Percentiles rank a stretch among this genome's conserved stretches.
Evolutionary conservation across 2,329 filamentous ascomycete genomes (phyloP).

Genomic region (Achaetomium macrosporum): DNA sequence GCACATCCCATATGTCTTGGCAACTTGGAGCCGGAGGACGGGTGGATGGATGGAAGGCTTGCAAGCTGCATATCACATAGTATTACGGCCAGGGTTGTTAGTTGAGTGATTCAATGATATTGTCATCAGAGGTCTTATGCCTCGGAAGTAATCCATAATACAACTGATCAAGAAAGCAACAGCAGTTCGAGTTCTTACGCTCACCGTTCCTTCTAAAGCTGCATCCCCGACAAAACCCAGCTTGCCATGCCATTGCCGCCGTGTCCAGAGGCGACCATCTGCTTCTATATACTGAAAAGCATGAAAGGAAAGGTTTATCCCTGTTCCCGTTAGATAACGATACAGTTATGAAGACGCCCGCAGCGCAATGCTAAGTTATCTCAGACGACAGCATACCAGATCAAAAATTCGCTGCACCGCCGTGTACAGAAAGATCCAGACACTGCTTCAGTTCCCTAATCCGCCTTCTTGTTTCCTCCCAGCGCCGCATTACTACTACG

Average conservation of each 20-base stretch:
- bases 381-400: neutral
- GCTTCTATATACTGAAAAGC: conserved; percentile 11
- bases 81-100: too few relatives aligned
- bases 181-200: neutral
- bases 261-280: neutral
- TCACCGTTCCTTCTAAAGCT: neutral
- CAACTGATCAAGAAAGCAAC: too few relatives aligned
- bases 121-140: too few relatives aligned
- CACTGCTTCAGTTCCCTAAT: conserved; percentile 26
- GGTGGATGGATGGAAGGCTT: too few relatives aligned
- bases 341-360: conserved; percentile 12
- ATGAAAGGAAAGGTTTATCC: neutral
- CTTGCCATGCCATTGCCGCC: neutral
- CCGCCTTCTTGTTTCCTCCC: conserved; percentile 42
- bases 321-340: neutral
- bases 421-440: neutral
- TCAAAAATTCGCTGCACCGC: neutral
- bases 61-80: too few relatives aligned
- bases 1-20: too few relatives aligned
- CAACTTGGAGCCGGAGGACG: too few relatives aligned
- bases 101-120: too few relatives aligned
- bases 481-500: conserved; percentile 11
- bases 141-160: too few relatives aligned
- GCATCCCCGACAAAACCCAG: neutral
- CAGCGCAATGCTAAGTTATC: conserved; percentile 20